Base-by-base conservation (phyloP, 1,284 basidiomycete species). In the Ceraceosorus guamensis region DNA sequence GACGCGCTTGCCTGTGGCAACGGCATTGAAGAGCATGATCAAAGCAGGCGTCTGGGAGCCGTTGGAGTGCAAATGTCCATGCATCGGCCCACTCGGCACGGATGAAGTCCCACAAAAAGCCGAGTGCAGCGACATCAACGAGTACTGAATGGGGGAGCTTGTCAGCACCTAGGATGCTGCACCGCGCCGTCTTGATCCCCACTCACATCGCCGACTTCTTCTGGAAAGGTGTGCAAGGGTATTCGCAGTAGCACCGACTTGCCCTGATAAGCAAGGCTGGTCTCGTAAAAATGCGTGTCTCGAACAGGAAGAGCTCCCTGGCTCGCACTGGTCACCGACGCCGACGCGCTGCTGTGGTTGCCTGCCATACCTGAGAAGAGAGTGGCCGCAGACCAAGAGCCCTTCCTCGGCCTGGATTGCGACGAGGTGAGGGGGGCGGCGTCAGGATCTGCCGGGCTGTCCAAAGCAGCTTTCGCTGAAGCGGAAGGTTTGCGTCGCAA, bases 141-240 rank as follows among this genome's bases (percentile, higher is more conserved):
- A 96, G 78, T 92, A 97, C 89, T 92, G 75, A 0, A 46, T 52
- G 37, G 33, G 18, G 11, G 46, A 48, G 24, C 46, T 13, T 30
- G 24, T 13, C 33, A 48, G 1, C 5, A 18, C 11, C 1, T 39
- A 2, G 24, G 24, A 24, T 24, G 24, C 3, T 24, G 24, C 24
- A 24, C 24, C 24, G 24, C 24, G 24, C 24, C 24, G 24, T 24
- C 1, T 24, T 24, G 24, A 24, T 24, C 3, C 39, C 33, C 61
- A 80, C 86, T 76, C 71, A 92, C 91, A 76, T 96, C 92, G 54
- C 92, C 92, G 54, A 98, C 89, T 81, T 98, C 92, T 75, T 93
- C 89, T 0, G 87, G 62, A 34, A 73, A 74, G 5, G 59, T 57
- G 46, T 62, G 61, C 13, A 71, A 57, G 4, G 73, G 73, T 10